Percentiles rank a stretch among this genome's conserved stretches.
These are phyloP conservation scores for Giardia muris DNA, from an alignment of 208 protist species.

Conservation along the genomic window DNA sequence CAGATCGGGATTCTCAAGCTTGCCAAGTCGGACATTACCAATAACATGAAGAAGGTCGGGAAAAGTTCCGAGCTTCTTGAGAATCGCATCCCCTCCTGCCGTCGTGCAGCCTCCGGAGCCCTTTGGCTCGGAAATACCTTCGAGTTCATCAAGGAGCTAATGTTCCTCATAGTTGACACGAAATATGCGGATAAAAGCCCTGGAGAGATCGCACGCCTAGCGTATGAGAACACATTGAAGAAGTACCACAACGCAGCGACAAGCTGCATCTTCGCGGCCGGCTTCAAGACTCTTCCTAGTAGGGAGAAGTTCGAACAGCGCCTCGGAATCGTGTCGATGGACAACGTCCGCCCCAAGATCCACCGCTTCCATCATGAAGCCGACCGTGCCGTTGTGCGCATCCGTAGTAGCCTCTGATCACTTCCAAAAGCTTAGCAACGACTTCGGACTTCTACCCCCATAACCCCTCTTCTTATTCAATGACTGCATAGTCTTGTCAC, in stretches of 20 bases:
- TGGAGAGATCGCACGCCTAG: background rate
- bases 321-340: background rate
- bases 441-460: too few species aligned
- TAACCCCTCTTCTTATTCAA: too few species aligned
- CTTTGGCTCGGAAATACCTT: background rate
- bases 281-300: background rate
- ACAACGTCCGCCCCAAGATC: background rate
- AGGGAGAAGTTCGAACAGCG: background rate
- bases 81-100: background rate
- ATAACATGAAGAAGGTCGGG: background rate
- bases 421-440: too few species aligned
- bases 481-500: too few species aligned
- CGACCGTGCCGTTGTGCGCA: too few species aligned
- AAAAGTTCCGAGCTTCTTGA: background rate
- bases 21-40: background rate
- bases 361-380: background rate
- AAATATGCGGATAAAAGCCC: background rate
- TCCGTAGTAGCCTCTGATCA: too few species aligned
- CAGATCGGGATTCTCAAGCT: background rate
- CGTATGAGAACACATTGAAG: background rate
- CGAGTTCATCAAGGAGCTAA: background rate
- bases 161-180: background rate
- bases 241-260: background rate
- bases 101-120: background rate
- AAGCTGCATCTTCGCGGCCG: background rate